phyloP scores from a whole-genome alignment of 306 rosid genomes.

The Vigna angularis region DNA sequence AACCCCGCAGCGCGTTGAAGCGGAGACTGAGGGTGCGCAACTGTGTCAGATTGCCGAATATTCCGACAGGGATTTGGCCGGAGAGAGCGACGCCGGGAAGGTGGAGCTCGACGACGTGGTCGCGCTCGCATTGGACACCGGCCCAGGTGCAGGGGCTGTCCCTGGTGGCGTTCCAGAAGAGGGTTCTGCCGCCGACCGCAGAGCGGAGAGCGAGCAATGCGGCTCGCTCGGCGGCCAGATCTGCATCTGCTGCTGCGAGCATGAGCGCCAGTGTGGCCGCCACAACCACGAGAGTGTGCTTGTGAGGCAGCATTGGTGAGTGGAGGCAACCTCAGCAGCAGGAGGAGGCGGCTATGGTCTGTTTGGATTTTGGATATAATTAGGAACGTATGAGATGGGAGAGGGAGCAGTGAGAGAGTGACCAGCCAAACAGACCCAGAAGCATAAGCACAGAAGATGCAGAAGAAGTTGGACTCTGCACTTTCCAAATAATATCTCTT shows the following conservation, averaged over 20 bases:
- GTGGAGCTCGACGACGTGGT: constrained; percentile 60
- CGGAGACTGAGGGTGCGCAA: constrained; percentile 72
- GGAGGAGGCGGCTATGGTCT: background rate
- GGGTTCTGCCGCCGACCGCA: constrained; percentile 59
- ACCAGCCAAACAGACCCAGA: background rate
- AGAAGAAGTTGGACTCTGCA: no score
- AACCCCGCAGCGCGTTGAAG: constrained; percentile 63
- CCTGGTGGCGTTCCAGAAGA: constrained; percentile 60
- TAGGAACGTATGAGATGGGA: background rate
- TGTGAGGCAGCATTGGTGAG: constrained; percentile 16
- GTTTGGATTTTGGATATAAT: background rate
- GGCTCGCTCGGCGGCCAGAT: constrained; percentile 57
- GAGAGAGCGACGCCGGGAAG: constrained; percentile 71
- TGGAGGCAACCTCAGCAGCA: background rate
- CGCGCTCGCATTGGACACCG: constrained; percentile 58
- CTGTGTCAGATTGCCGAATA: constrained; percentile 58
- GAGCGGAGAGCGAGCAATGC: constrained; percentile 64
- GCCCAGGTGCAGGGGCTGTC: constrained; percentile 61
- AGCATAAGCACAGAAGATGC: no score
- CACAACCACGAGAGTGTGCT: background rate
- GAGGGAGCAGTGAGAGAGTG: background rate
- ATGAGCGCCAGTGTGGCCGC: background rate
- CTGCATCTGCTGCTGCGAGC: constrained; percentile 38
- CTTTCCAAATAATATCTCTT: no score
- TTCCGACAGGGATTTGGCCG: constrained; percentile 60